Evolutionary conservation across 345 rosid species (phyloP), one percentile per base, ranked within the genome.

Genomic region (Ricinus communis): DNA sequence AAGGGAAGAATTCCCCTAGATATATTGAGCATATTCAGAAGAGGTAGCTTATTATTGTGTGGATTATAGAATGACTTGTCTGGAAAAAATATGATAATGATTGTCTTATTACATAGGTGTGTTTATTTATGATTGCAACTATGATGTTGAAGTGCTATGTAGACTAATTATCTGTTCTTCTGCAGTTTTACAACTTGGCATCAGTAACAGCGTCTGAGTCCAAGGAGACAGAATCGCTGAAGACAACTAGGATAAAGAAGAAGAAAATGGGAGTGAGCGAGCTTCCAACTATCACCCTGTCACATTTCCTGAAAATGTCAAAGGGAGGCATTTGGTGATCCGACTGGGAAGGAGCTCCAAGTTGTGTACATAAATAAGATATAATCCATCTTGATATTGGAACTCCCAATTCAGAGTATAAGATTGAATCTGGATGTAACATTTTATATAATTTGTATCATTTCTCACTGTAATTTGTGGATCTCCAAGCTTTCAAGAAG

Each of bases 281-380:
- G 72, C 81, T 86, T 36, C 93, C 91, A n/a, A 85, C 74, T 71
- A 78, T 88, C 52, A 87, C 88, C 24, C 79, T 90, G 14, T 76
- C 88, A 0, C 79, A 82, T 79, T 94, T 88, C 75, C 89, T 90
- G 62, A 89, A 76, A 79, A 90, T 87, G 98, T 78, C 95, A 66
- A 93, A 90, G 82, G 88, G 84, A 86, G 98, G 98, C 62, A 76
- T 74, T 66, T 93, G 98, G 97, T 91, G 79, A 83, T 71, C 53
- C 50, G 33, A 41, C 16, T 31, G 4, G 53, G 75, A 21, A 22
- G 30, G 65, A 21, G 56, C 53, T 66, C 28, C 14, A 33, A 24
- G 50, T 40, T 38, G 14, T 69, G 80, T 62, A 55, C 8, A 62
- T 77, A 80, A 69, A 75, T 80, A 80, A 69, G 46, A 19, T 30